Percentiles rank a stretch among this genome's conserved stretches.
These are phyloP conservation scores for Ustilago loliicola DNA, from an alignment of 1,284 basidiomycete species.

Conservation along the genomic window DNA sequence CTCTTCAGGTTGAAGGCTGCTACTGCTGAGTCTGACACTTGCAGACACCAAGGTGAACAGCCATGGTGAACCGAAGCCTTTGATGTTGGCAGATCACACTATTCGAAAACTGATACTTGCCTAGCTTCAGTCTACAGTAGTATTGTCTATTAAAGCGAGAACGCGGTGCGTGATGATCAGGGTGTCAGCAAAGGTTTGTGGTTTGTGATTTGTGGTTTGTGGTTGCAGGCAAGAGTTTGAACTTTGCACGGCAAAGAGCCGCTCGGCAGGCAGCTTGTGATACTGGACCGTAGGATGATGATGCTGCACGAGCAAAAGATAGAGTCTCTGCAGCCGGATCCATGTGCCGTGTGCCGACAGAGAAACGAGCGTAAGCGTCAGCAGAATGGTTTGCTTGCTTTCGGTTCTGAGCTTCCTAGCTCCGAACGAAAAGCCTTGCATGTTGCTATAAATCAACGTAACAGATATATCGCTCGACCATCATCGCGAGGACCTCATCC, in stretches of 20 bases:
- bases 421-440: not conserved
- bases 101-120: too few species aligned
- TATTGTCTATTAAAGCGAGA: too few species aligned
- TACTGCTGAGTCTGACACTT: too few species aligned
- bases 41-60: too few species aligned
- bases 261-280: constrained; percentile 7
- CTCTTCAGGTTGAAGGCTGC: too few species aligned
- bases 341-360: not conserved
- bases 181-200: constrained; percentile 11
- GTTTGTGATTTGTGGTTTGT: too few species aligned
- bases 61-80: too few species aligned
- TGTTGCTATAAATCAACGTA: too few species aligned
- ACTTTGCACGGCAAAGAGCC: not conserved
- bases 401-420: not conserved
- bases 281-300: not conserved
- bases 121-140: too few species aligned
- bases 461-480: too few species aligned
- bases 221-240: not conserved
- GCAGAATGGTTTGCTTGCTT: not conserved
- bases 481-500: not conserved
- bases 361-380: not conserved
- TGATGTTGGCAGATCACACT: too few species aligned
- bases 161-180: constrained; percentile 7
- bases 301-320: too few species aligned
- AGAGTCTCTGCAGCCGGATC: not conserved